Evolutionary conservation across 495 filamentous ascomycete species (phyloP), one percentile per base, ranked within the genome.

Genomic region (Haplographium delicatum): DNA sequence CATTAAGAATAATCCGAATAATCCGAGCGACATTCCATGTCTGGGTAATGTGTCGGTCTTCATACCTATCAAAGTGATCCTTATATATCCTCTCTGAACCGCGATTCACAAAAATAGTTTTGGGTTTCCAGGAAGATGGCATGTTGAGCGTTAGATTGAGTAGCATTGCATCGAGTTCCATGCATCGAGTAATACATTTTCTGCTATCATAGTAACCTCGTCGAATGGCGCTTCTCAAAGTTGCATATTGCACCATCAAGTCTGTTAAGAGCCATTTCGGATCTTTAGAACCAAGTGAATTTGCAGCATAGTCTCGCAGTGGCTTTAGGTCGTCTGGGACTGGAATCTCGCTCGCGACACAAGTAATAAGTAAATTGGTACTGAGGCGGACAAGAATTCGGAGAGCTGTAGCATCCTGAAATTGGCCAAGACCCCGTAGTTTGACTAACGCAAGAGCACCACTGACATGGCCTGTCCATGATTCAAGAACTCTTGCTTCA

Each of bases 381-480:
- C 23, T 45, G 41, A 52, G 41, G 13, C 38, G 50, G 7, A 38
- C 16, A 11, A 52, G 23, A 15, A 52, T 22, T 8, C 19, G 28
- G n/a, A 38, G 22, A 10, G 27, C 41, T 10, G 30, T 11, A 1
- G 25, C 24, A 4, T 69, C 74, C 22, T 68, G 61, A 28, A 85
- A 75, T 51, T 81, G 75, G 4, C 72, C 65, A 1, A 65, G 43
- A 7, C 81, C 82, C 15, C 81, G 69, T 52, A 83, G 48, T 54
- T 73, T 70, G 4, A 81, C 70, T 8, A 85, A 63, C 0, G 78
- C 72, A 0, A 70, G 72, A 4, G 80, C 77, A 6, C 82, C 82
- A 28, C 69, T 67, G 47, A 83, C 72, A 62, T 85, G 82, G 33
- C 71, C 75, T 26, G 71, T 74, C 68, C 77, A 82, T 2, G 72